phyloP scores from a whole-genome alignment of 2,329 filamentous ascomycete species.

The Fusarium sp. region DNA sequence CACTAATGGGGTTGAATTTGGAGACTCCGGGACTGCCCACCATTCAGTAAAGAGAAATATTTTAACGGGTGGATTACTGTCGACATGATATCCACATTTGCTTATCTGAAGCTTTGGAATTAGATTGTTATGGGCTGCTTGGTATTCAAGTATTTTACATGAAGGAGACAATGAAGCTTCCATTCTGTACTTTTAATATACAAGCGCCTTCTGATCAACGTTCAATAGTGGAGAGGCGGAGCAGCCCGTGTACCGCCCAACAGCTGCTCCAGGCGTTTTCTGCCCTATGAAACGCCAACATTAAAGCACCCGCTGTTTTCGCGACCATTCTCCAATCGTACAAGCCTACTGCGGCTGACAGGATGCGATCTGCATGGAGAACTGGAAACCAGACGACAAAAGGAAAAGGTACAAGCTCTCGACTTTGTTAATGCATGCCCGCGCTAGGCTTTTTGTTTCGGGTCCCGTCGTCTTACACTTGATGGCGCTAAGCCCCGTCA shows the following conservation, averaged over 20 bases:
- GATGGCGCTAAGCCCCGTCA: constrained; percentile 38
- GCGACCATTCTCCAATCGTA: constrained; percentile 19
- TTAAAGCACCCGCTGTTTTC: constrained; percentile 16
- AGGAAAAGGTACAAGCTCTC: constrained; percentile 17
- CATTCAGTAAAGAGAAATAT: background rate
- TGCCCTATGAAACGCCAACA: constrained; percentile 41
- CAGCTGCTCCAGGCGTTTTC: constrained; percentile 13
- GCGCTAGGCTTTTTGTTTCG: constrained; percentile 17
- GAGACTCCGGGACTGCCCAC: constrained; percentile 3
- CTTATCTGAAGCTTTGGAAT: background rate
- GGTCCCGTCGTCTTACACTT: constrained; percentile 27
- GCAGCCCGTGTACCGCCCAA: constrained; percentile 11
- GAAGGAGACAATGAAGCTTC: background rate
- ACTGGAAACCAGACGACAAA: constrained; percentile 7
- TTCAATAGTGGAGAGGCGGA: constrained; percentile 30
- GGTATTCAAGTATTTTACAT: too few relatives aligned
- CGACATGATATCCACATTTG: background rate
- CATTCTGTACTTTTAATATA: constrained; percentile 3
- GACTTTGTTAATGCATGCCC: constrained; percentile 10
- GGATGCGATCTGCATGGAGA: constrained; percentile 15
- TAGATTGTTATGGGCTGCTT: background rate
- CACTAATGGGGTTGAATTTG: constrained; percentile 21
- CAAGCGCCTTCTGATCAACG: background rate
- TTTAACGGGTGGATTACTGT: constrained; percentile 1
- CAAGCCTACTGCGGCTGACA: constrained; percentile 38